phyloP scores from a whole-genome alignment of 768 basidiomycete genomes.

The Candolleomyces aberdarensis region DNA sequence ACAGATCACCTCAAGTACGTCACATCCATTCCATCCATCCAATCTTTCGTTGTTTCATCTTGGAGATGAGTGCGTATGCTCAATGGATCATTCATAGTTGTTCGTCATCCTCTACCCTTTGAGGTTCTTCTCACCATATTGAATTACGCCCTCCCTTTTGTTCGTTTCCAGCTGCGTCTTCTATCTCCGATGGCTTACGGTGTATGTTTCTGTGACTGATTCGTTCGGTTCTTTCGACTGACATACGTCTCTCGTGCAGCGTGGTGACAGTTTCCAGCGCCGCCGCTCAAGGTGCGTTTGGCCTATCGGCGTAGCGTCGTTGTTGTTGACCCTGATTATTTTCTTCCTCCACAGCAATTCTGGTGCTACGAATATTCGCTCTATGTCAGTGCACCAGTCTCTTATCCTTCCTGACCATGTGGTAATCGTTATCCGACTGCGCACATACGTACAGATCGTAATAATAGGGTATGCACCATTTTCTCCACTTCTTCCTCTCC shows the following conservation, averaged over 20 bases:
- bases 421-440: background rate
- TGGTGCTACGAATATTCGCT: conserved; percentile 24
- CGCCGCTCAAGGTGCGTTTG: conserved; percentile 17
- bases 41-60: background rate
- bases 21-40: background rate
- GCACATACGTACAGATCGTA: background rate
- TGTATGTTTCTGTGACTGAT: conserved; percentile 11
- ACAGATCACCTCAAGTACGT: too few species aligned
- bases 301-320: background rate
- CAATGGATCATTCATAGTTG: background rate
- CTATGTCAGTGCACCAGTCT: conserved; percentile 16
- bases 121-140: background rate
- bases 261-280: conserved; percentile 16
- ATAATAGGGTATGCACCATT: background rate
- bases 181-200: conserved; percentile 26
- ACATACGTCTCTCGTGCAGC: conserved; percentile 2
- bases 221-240: background rate
- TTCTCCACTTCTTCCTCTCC: background rate
- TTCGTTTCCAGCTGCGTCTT: conserved; percentile 21
- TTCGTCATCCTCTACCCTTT: background rate
- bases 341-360: conserved; percentile 15
- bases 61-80: too few species aligned
- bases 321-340: background rate
- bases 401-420: background rate
- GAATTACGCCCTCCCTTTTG: background rate